Percentiles rank a stretch among this genome's conserved stretches.
Conservation (phyloP, 306 rosid genomes). For the Malus fusca region DNA sequence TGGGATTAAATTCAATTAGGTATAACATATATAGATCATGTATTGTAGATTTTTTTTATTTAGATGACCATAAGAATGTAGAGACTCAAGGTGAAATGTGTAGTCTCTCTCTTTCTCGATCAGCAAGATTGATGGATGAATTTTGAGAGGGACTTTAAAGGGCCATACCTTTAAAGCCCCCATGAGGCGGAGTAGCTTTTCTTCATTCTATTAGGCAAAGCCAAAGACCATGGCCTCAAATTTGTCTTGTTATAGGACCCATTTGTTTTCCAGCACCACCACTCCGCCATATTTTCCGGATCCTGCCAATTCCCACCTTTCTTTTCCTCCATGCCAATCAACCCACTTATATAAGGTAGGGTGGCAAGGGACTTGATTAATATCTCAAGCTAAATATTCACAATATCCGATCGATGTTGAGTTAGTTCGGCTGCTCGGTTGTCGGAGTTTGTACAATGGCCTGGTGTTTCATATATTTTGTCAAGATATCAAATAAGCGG, state of each 20-base stretch:
- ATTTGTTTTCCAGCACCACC: neutral
- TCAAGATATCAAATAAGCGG: no score
- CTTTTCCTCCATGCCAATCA: neutral
- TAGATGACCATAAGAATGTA: no score
- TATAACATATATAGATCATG: no score
- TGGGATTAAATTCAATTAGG: no score
- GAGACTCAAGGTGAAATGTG: no score
- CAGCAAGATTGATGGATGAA: no score
- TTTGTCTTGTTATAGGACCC: slow-evolving; percentile 52
- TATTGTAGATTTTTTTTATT: no score
- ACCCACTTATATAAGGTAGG: neutral
- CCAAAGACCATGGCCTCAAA: slow-evolving; percentile 45
- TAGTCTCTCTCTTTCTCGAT: no score
- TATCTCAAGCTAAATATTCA: neutral
- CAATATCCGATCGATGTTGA: neutral
- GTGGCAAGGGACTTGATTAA: neutral
- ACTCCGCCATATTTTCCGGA: slow-evolving; percentile 63
- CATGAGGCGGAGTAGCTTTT: slow-evolving; percentile 44
- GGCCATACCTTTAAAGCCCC: slow-evolving; percentile 36
- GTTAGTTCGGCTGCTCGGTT: no score
- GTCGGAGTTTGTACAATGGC: no score
- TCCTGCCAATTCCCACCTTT: slow-evolving; percentile 44
- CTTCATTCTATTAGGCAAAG: slow-evolving; percentile 27
- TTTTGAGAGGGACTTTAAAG: neutral
- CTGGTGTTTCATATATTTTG: no score